phyloP scores from a whole-genome alignment of 169 alveolate genomes.

The Plasmodium gonderi region DNA sequence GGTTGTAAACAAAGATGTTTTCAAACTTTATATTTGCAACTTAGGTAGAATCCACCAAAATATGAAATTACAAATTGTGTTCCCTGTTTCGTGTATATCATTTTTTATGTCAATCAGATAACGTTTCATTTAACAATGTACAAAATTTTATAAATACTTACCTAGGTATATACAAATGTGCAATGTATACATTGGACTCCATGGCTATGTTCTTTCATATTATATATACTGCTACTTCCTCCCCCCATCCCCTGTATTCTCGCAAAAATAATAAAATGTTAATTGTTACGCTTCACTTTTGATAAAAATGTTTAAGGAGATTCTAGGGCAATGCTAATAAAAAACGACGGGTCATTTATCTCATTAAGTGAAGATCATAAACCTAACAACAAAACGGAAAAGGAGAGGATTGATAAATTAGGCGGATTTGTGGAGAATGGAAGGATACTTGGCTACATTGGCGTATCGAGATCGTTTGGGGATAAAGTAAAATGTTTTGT shows the following conservation, averaged over 20 bases:
- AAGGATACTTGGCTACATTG: constrained; percentile 67
- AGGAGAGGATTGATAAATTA: constrained; percentile 59
- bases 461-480: constrained; percentile 71
- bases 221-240: too few relatives aligned
- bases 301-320: constrained; percentile 11
- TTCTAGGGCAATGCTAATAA: constrained; percentile 70
- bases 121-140: background rate
- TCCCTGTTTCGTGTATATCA: background rate
- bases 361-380: constrained; percentile 70
- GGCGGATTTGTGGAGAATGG: constrained; percentile 73
- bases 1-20: constrained; percentile 19
- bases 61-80: background rate
- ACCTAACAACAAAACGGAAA: constrained; percentile 64
- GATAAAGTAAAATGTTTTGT: constrained; percentile 29
- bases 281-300: background rate
- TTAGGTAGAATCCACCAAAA: constrained; percentile 15
- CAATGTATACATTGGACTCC: too few relatives aligned
- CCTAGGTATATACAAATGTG: too few relatives aligned
- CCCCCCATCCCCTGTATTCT: too few relatives aligned
- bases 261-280: background rate
- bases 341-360: constrained; percentile 63
- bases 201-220: too few relatives aligned
- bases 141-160: too few relatives aligned
- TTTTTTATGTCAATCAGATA: background rate
- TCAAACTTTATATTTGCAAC: constrained; percentile 67